Percentiles rank a stretch among this genome's conserved stretches.
Evolutionary conservation across 2,329 filamentous ascomycete species (phyloP).

Genomic region (Emergomyces africanus): DNA sequence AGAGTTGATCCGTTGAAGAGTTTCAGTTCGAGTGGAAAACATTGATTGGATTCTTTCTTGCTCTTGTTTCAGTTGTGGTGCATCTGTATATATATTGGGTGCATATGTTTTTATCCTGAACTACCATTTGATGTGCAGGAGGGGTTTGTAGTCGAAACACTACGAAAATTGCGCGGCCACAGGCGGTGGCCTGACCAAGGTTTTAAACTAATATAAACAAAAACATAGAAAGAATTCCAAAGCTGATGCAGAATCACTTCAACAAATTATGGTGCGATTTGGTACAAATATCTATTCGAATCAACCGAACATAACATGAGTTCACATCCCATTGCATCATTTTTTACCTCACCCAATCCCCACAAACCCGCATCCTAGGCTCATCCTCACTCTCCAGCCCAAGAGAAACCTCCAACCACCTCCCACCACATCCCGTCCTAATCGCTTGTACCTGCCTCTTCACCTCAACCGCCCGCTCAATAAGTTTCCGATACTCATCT

Average conservation of each 20-base stretch:
- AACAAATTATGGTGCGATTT: not conserved
- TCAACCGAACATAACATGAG: not conserved
- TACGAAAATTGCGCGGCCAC: not conserved
- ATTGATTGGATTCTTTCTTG: not conserved
- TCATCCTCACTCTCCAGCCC: constrained; percentile 15
- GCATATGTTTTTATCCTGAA: not conserved
- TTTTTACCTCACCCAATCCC: not conserved
- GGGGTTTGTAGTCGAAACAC: not conserved
- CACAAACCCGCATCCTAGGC: constrained; percentile 4
- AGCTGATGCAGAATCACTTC: not conserved
- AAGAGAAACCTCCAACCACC: constrained; percentile 28
- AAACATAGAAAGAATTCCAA: not conserved
- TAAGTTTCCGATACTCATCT: constrained; percentile 18
- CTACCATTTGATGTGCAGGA: not conserved
- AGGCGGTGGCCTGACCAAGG: not conserved
- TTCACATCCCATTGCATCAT: not conserved
- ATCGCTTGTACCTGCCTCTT: constrained; percentile 19
- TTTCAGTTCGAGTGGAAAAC: constrained; percentile 51
- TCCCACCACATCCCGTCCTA: constrained; percentile 23
- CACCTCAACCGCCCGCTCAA: constrained; percentile 19
- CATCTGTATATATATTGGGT: not conserved
- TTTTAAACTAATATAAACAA: not conserved
- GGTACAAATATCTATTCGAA: not conserved
- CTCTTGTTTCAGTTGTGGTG: not conserved
- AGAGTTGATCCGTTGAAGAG: constrained; percentile 79